Base-by-base conservation (phyloP, 2,329 filamentous ascomycete genomes). In the Geoglossum cookeanum region DNA sequence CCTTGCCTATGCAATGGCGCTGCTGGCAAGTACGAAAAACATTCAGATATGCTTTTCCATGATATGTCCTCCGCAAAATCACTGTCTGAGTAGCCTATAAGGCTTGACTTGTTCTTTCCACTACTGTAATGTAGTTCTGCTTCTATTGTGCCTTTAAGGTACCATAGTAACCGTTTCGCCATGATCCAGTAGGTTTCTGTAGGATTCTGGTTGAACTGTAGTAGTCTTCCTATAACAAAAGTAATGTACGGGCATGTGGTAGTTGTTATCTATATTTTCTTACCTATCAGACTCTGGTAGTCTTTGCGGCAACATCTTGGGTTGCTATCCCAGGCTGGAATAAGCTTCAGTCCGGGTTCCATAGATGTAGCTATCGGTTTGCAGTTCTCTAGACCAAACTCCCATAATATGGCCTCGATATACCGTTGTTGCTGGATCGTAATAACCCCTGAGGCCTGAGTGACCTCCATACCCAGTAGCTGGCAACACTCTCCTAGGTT, bases 41-140 rank as follows among this genome's bases (percentile, higher is more conserved):
- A 37, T n/a, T 58, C 55, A 11, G 42, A 29, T 22, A 52, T 53
- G 4, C 42, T 61, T 45, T 57, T 55, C n/a, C 47, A 3, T 13
- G 51, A 17, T 33, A 39, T 57, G 15, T 57, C 49, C 15, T 55
- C 49, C 3, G 47, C 29, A 17, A 15, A 57, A n/a, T 32, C 17
- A 6, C 30, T 57, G 15, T 57, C 52, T 35, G 15, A 57, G 17
- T 37, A 54, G 45, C 32, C 45, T 5, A 30, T 15, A 1, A 57
- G 52, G 13, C 13, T 42, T 4, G 39, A 42, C 33, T 37, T 15
- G 4, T 22, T 3, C 1, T 32, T 58, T 15, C 32, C 32, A 27
- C 27, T 51, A 47, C 35, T 7, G n/a, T 51, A 51, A 13, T 51
- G 48, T 33, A 51, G 8, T 11, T 1, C 15, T 51, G 2, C 11